Base-by-base conservation (phyloP, 2,329 filamentous ascomycete species). In the Neocatenulostroma microsporum region DNA sequence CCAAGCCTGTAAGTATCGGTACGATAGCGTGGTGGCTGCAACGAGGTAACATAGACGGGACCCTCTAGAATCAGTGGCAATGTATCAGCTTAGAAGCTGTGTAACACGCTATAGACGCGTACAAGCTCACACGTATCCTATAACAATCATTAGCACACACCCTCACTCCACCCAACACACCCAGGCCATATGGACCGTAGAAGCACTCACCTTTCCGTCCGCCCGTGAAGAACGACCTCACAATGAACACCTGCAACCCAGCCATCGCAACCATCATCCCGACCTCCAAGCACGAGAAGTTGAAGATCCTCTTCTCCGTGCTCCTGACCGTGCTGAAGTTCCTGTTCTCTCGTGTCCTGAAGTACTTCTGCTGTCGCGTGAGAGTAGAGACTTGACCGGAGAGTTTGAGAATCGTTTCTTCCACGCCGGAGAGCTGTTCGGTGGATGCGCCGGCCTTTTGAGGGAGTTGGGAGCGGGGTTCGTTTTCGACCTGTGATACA, bases 261-360 rank as follows among this genome's bases (percentile, higher is more conserved):
- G 89, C 91, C 93, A 98, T 98, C 42, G 80, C 83, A 46, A 95
- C 71, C 69, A 98, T 93, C 69, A 98, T 79, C 45, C 76, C 73
- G 48, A 84, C 83, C 70, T 98, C 91, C 53, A 96, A 82, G 58
- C 98, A 71, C 61, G 85, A 94, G 64, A 98, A 94, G 67, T 95
- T 96, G 69, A 95, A 87, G 56, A 98, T 98, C 46, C 91, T 76
- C 61, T 78, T 78, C 72, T 98, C 91, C 26, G 91, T 98, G 68
- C 88, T 95, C 62, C 85, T 76, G 54, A 98, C 91, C 8, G 91
- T 98, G 68, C 85, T 93, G 68, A 98, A 96, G 68, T 98, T 98
- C 45, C 91, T 78, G 74, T 98, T 98, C 73, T 98, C 91, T 49
- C 91, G 80, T 3, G 91, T 98, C 46, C 93, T 84, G 79, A 98